phyloP scores from a whole-genome alignment of 2,329 filamentous ascomycete species.

The Verticillium klebahnii region DNA sequence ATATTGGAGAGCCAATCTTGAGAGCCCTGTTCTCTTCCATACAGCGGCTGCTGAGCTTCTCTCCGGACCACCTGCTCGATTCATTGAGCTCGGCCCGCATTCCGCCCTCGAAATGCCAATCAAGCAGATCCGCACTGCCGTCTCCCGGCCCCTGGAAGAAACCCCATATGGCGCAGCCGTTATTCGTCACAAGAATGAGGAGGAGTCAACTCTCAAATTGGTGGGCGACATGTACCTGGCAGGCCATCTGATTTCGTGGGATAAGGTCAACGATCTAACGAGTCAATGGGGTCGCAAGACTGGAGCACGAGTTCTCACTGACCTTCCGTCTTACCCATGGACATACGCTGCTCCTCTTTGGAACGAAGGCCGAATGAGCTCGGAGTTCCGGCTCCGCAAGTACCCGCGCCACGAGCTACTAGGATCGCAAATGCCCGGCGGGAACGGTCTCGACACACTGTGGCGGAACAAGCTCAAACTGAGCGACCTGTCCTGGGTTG shows the following conservation, averaged over 20 bases:
- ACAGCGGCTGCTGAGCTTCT: slow-evolving; percentile 8
- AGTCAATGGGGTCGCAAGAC: background rate
- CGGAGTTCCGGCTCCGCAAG: slow-evolving; percentile 4
- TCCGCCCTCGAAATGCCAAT: slow-evolving; percentile 34
- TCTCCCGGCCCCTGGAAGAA: background rate
- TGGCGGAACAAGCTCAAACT: slow-evolving; percentile 14
- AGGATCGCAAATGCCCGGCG: slow-evolving; percentile 12
- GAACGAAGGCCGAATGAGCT: slow-evolving; percentile 15
- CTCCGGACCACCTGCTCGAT: slow-evolving; percentile 2
- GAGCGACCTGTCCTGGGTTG: slow-evolving; percentile 24
- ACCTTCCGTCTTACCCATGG: slow-evolving; percentile 35
- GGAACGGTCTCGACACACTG: slow-evolving; percentile 1
- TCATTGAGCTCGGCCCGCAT: slow-evolving; percentile 28
- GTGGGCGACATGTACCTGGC: slow-evolving; percentile 6
- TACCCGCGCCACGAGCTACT: slow-evolving; percentile 18
- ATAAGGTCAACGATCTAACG: background rate
- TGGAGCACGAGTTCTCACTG: slow-evolving; percentile 3
- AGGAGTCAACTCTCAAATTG: slow-evolving; percentile 8
- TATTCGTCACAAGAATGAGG: slow-evolving; percentile 11
- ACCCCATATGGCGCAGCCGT: slow-evolving; percentile 4
- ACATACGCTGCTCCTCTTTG: slow-evolving; percentile 28
- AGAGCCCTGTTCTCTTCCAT: slow-evolving; percentile 17
- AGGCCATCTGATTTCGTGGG: slow-evolving; percentile 14
- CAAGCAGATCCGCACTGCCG: slow-evolving; percentile 18
- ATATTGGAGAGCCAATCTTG: slow-evolving; percentile 22